These are phyloP conservation scores for Stachybotrys elegans DNA, from an alignment of 2,329 filamentous ascomycete genomes.

Conservation along the genomic window DNA sequence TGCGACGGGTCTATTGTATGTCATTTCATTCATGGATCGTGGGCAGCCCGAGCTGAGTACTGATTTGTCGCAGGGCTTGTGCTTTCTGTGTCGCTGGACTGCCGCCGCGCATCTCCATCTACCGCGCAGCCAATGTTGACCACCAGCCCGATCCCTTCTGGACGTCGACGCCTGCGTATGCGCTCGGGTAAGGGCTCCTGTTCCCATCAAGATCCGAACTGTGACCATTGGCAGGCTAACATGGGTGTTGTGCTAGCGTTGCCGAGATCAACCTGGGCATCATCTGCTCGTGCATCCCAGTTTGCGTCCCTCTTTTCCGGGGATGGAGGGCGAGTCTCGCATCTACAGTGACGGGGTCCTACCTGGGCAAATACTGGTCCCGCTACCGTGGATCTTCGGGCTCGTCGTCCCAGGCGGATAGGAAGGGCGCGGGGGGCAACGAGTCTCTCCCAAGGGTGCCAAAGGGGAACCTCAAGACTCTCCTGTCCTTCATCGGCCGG, in stretches of 20 bases:
- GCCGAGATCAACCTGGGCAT: background rate
- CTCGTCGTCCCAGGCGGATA: background rate
- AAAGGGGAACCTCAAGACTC: background rate
- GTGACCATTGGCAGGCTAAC: no score
- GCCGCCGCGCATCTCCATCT: background rate
- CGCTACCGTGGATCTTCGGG: background rate
- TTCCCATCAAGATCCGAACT: background rate
- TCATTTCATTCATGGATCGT: no score
- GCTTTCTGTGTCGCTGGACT: background rate
- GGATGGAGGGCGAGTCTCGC: background rate
- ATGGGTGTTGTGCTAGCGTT: background rate
- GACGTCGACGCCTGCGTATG: background rate
- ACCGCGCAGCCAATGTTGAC: background rate
- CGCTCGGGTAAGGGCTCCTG: background rate
- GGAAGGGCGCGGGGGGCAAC: background rate
- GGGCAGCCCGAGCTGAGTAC: no score
- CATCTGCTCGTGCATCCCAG: background rate
- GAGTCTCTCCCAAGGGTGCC: background rate
- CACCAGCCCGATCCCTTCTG: background rate
- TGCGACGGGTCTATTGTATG: background rate
- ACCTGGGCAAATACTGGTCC: background rate
- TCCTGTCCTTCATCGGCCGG: background rate
- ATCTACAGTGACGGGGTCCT: background rate
- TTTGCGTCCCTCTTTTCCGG: background rate
- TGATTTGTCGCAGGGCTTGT: background rate